phyloP scores from a whole-genome alignment of 2,329 filamentous ascomycete genomes.

The Lizonia empirigonia region DNA sequence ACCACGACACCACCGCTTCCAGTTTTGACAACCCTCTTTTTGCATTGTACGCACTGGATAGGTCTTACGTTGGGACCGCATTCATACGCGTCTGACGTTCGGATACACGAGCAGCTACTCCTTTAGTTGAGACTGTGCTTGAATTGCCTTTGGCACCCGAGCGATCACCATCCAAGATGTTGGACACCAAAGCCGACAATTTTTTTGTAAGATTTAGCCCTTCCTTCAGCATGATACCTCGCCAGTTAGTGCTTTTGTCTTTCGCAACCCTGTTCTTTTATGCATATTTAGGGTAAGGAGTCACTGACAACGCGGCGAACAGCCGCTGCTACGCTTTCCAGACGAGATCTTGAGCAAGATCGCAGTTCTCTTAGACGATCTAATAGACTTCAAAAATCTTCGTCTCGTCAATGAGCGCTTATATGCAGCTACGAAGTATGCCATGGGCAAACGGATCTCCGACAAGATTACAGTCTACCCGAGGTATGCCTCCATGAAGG shows the following conservation, averaged over 20 bases:
- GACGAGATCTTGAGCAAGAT: constrained; percentile 3
- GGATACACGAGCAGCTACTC: background rate
- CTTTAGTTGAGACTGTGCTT: background rate
- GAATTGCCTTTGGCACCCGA: background rate
- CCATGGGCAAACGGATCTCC: background rate
- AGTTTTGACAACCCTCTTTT: constrained; percentile 7
- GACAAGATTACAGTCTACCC: constrained; percentile 9
- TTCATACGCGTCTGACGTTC: background rate
- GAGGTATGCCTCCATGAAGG: constrained; percentile 5
- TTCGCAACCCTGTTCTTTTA: background rate
- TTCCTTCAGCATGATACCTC: background rate
- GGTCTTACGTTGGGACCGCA: background rate
- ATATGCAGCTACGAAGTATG: background rate
- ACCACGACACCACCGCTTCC: background rate
- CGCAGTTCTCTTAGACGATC: background rate
- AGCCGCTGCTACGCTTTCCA: constrained; percentile 8
- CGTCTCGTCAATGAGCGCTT: constrained; percentile 5
- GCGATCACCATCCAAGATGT: background rate
- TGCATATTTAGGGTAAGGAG: background rate
- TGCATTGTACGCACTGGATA: background rate
- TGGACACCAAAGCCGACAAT: background rate
- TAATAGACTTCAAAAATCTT: constrained; percentile 10
- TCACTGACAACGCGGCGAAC: background rate
- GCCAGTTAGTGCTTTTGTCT: background rate
- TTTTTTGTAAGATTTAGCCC: background rate